Base-by-base conservation (phyloP, 345 rosid species). In the Rhodamnia argentea region DNA sequence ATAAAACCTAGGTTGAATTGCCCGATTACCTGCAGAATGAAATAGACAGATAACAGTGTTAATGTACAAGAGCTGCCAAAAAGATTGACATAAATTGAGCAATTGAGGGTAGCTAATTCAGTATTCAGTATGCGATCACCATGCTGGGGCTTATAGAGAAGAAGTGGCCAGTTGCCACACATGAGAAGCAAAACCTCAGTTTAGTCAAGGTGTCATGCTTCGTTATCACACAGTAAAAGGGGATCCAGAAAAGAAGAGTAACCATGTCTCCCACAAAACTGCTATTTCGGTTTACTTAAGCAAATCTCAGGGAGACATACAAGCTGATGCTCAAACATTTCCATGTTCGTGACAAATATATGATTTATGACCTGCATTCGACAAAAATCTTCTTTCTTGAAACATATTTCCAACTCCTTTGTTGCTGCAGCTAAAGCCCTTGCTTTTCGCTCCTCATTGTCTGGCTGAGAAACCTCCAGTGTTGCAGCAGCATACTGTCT, bases 1-100 rank as follows among this genome's bases (percentile, higher is more conserved):
- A 96, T 97, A 89, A 97, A 97, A 58, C 99, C 99, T 89, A 95
- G 98, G 91, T 97, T 97, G 90, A 97, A 97, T 86, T 97, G 99
- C 51, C 99, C 99, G 76, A 97, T 90, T 83, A 97, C 99, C 99
- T 96, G 86, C 12, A 86, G 88, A 42, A 62, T 44, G 44, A 88
- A 86, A 81, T 53, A 47, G 26, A 60, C 86, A 26, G 74, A n/a
- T 32, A 83, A 58, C 60, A 83, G 22, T 56, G 59, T 70, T 76
- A 23, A 82, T 70, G 70, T 62, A 83, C 84, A 47, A n/a, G 52
- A 56, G 58, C 37, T 27, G 58, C 16, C 32, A 27, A 29, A 83
- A 83, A n/a, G 24, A 83, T 53, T 5, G 58, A n/a, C 11, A 20
- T 29, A 27, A 37, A 55, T 83, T 83, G 37, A 27, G 42, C 59